phyloP scores from a whole-genome alignment of 129 eudicot species.

The Arctium minus region DNA sequence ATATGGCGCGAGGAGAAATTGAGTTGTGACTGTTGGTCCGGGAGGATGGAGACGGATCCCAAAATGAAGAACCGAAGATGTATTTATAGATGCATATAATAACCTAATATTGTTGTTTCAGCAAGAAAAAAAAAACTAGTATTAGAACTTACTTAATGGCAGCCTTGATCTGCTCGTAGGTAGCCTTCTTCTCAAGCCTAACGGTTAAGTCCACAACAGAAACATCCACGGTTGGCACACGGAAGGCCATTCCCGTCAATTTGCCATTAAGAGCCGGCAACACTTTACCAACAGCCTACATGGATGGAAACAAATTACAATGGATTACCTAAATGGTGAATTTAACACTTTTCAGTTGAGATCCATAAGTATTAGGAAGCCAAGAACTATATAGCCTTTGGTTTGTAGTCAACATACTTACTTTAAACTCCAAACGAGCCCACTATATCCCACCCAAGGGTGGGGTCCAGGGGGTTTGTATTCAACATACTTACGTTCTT shows the following conservation, averaged over 20 bases:
- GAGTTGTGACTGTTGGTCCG: no score
- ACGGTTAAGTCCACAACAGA: conserved; percentile 78
- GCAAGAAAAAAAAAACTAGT: not conserved
- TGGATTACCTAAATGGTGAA: no score
- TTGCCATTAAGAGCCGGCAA: conserved; percentile 67
- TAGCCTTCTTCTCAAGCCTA: conserved; percentile 59
- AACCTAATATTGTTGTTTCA: not conserved
- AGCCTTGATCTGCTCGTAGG: conserved; percentile 64
- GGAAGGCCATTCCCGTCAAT: conserved; percentile 72
- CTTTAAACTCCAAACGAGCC: no score
- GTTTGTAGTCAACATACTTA: no score
- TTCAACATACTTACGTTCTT: no score
- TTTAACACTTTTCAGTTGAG: no score
- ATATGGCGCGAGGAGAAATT: no score
- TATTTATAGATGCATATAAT: not conserved
- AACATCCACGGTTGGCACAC: conserved; percentile 79
- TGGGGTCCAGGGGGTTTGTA: no score
- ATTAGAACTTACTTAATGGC: conserved; percentile 54
- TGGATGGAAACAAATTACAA: not conserved
- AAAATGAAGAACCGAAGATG: not conserved
- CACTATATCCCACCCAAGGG: no score
- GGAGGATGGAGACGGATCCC: no score
- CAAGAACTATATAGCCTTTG: no score
- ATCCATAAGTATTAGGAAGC: no score
- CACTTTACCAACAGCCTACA: conserved; percentile 76